These are phyloP conservation scores for Tolypocladium ophioglossoides DNA, from an alignment of 2,329 filamentous ascomycete genomes.

Conservation along the genomic window DNA sequence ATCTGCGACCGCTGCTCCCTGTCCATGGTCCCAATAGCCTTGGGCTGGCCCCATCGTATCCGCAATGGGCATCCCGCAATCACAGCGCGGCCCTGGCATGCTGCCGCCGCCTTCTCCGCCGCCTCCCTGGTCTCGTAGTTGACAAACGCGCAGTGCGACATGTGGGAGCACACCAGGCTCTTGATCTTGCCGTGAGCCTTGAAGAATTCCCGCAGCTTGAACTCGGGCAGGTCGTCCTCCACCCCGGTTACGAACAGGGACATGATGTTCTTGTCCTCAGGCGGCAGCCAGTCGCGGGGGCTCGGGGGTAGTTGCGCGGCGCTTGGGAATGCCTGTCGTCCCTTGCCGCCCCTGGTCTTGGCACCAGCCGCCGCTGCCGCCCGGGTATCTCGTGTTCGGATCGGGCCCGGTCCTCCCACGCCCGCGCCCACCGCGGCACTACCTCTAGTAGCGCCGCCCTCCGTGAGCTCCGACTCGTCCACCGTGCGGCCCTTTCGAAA, in stretches of 20 bases:
- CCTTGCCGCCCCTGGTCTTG: slow-evolving; percentile 30
- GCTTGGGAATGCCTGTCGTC: slow-evolving; percentile 53
- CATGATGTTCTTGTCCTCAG: slow-evolving; percentile 73
- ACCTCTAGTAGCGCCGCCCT: slow-evolving; percentile 26
- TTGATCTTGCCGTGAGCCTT: slow-evolving; percentile 80
- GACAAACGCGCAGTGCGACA: slow-evolving; percentile 93
- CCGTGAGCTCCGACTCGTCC: slow-evolving; percentile 39
- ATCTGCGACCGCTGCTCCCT: slow-evolving; percentile 74
- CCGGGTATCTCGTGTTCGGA: slow-evolving; percentile 60
- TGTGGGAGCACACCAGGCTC: slow-evolving; percentile 89
- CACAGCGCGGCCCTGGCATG: slow-evolving; percentile 79
- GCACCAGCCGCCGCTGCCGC: slow-evolving; percentile 41
- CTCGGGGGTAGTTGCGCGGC: slow-evolving; percentile 67
- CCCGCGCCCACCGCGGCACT: slow-evolving; percentile 44
- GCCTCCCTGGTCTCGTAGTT: slow-evolving; percentile 81
- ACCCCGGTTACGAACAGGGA: slow-evolving; percentile 92
- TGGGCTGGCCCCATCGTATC: slow-evolving; percentile 87
- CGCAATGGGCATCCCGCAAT: slow-evolving; percentile 85
- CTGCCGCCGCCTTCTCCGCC: slow-evolving; percentile 75
- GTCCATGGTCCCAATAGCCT: slow-evolving; percentile 84
- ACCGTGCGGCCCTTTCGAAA: slow-evolving; percentile 78
- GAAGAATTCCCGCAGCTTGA: slow-evolving; percentile 86
- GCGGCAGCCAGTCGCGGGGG: slow-evolving; percentile 77
- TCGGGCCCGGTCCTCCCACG: slow-evolving; percentile 58
- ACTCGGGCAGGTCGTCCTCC: slow-evolving; percentile 90